A percentile compares a stretch with the other conserved stretches of the same genome.
These are phyloP conservation scores for Amaranthus cruentus DNA, from an alignment of 148 eudicot genomes.

Conservation along the genomic window DNA sequence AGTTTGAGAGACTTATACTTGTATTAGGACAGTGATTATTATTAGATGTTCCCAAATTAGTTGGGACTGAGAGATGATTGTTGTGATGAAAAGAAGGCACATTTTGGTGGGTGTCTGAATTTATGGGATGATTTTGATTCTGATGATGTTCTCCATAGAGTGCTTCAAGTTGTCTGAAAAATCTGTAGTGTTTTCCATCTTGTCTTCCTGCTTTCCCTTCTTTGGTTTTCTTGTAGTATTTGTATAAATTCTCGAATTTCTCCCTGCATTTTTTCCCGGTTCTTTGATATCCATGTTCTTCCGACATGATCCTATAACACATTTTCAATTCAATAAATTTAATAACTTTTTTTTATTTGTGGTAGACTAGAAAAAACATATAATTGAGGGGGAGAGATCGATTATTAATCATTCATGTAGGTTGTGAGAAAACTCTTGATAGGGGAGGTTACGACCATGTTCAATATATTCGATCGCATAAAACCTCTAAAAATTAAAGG, in stretches of 20 bases:
- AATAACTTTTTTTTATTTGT: no score
- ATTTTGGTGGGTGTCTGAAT: conserved; percentile 17
- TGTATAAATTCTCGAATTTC: conserved; percentile 91
- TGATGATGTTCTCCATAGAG: conserved; percentile 67
- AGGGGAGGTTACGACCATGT: no score
- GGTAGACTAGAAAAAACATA: no score
- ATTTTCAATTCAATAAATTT: neutral
- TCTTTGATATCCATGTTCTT: conserved; percentile 95
- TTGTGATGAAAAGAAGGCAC: conserved; percentile 18
- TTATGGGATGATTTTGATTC: conserved; percentile 37
- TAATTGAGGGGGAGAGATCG: no score
- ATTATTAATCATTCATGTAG: no score
- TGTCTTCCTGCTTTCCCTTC: conserved; percentile 98
- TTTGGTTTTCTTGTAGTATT: conserved; percentile 95
- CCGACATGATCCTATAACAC: conserved; percentile 72
- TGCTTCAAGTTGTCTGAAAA: conserved; percentile 92
- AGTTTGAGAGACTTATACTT: conserved; percentile 61
- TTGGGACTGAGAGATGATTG: neutral
- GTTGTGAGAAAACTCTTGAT: no score
- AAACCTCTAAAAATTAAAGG: no score
- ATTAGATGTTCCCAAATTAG: conserved; percentile 12
- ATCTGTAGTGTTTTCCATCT: conserved; percentile 90
- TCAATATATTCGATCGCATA: no score
- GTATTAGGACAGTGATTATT: conserved; percentile 29
- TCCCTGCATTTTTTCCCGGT: conserved; percentile 98